These are phyloP conservation scores for Pyricularia sp. DNA, from an alignment of 2,329 filamentous ascomycete genomes.

Conservation along the genomic window DNA sequence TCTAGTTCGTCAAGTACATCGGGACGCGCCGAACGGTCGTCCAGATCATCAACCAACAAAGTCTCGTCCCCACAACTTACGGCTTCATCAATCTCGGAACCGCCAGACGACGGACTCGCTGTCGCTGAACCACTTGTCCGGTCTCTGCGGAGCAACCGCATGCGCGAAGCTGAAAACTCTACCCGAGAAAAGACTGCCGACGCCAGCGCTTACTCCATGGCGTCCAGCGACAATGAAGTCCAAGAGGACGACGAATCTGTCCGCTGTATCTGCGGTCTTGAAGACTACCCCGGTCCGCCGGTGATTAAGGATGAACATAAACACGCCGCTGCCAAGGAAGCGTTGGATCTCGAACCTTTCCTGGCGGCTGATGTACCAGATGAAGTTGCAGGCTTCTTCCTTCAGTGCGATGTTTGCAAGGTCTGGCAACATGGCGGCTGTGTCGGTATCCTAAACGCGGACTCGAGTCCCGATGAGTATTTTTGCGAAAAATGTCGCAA, in stretches of 20 bases:
- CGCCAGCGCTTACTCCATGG: conserved; percentile 32
- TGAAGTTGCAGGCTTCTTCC: conserved; percentile 87
- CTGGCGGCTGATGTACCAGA: conserved; percentile 55
- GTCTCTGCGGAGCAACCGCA: conserved; percentile 61
- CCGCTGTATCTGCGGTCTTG: conserved; percentile 84
- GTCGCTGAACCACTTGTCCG: conserved; percentile 55
- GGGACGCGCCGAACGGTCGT: conserved; percentile 60
- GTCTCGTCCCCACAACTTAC: conserved; percentile 59
- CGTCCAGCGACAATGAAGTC: conserved; percentile 54
- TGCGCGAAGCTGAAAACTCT: conserved; percentile 38
- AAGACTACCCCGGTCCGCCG: conserved; percentile 82
- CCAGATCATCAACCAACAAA: conserved; percentile 58
- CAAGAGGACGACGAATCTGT: conserved; percentile 89
- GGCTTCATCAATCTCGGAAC: conserved; percentile 57
- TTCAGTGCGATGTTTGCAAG: conserved; percentile 95
- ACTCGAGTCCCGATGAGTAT: conserved; percentile 88
- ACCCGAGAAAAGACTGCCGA: conserved; percentile 32
- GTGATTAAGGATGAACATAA: conserved; percentile 40
- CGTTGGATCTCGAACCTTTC: conserved; percentile 43
- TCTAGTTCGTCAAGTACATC: conserved; percentile 65
- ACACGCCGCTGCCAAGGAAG: conserved; percentile 35
- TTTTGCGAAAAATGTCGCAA: conserved; percentile 93
- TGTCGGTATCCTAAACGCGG: conserved; percentile 91
- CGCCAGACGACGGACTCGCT: conserved; percentile 44
- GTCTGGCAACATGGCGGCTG: conserved; percentile 99